Conservation (phyloP, 2,329 filamentous ascomycete genomes). For the Boeremia exigua region DNA sequence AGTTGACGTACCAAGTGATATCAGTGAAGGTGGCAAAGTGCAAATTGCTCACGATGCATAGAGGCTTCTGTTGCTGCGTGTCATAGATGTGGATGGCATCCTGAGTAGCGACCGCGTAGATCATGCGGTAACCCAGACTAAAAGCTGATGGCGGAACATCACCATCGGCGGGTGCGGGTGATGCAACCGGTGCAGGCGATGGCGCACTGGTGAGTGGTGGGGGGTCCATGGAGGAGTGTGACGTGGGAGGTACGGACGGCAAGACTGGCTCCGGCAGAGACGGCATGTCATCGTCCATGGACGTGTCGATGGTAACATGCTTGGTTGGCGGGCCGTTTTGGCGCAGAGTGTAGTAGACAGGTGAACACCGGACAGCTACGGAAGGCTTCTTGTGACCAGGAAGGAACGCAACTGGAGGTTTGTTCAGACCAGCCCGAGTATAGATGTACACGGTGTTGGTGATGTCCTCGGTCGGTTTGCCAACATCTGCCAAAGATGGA, state of each 20-base stretch:
- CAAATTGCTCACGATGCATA: conserved; percentile 94
- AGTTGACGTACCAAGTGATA: conserved; percentile 77
- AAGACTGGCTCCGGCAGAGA: conserved; percentile 82
- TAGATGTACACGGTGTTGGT: conserved; percentile 99
- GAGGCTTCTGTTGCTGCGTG: conserved; percentile 91
- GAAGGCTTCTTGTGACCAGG: conserved; percentile 98
- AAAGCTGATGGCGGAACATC: conserved; percentile 69
- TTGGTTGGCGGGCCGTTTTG: conserved; percentile 71
- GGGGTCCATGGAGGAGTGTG: conserved; percentile 78
- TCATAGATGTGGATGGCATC: conserved; percentile 95
- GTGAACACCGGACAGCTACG: conserved; percentile 92
- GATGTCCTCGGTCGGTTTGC: conserved; percentile 80
- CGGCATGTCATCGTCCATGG: conserved; percentile 80
- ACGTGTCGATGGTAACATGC: conserved; percentile 94
- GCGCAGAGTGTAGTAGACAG: conserved; percentile 82
- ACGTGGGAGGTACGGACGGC: conserved; percentile 61
- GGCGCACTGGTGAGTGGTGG: conserved; percentile 69
- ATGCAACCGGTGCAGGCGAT: conserved; percentile 55
- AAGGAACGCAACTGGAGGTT: conserved; percentile 90
- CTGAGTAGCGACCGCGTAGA: conserved; percentile 96
- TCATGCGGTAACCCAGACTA: conserved; percentile 85
- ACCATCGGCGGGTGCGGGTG: conserved; percentile 56
- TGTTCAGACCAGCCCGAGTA: conserved; percentile 93
- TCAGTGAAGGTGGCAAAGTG: conserved; percentile 98
- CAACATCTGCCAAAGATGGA: conserved; percentile 67